Base-by-base conservation (phyloP, 2,329 filamentous ascomycete genomes). In the Verticillium tricorpus region DNA sequence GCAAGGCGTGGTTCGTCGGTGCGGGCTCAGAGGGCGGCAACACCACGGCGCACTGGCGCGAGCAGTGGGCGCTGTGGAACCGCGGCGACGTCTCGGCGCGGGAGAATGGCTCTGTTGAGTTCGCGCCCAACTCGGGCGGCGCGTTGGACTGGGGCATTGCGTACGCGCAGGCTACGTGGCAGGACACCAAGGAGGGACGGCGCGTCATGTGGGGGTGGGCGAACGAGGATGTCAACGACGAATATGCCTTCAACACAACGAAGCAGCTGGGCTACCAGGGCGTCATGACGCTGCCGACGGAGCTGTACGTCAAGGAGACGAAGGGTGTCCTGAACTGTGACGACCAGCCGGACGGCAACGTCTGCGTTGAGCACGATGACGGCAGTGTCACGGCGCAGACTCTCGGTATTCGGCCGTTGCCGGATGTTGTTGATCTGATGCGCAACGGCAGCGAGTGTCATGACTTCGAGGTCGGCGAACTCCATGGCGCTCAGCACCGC, bases 21-120 rank as follows among this genome's bases (percentile, higher is more conserved):
- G 59, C 56, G 37, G 64, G 64, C 11, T 56, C 62, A 3, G 64
- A 65, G 58, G 64, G 64, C 34, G 64, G 64, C 35, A 65, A 65
- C 64, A 65, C 64, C 19, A 64, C 64, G 4, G 17, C 25, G 31
- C 64, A 65, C 64, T 65, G 64, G 64, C 57, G 40, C 25, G 64
- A 65, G 59, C 60, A 62, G 37, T 65, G 64, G 64, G 60, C 64
- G 14, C 54, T 65, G 22, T 65, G 64, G 64, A 64, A 64, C 62
- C 64, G 64, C 25, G 64, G 64, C 14, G 60, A 62, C 40, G 15
- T 65, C 15, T 57, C 60, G 19, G 62, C 58, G 45, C 62, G 64
- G n/a, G 60, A 60, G 35, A 65, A 65, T 40, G 64, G 64, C 39
- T 65, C 64, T 32, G 60, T 65, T 35, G 58, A 62, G 56, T 65